These are phyloP conservation scores for Mortierella sp. DNA, from an alignment of 371 early-diverging fungal genomes.

Conservation along the genomic window DNA sequence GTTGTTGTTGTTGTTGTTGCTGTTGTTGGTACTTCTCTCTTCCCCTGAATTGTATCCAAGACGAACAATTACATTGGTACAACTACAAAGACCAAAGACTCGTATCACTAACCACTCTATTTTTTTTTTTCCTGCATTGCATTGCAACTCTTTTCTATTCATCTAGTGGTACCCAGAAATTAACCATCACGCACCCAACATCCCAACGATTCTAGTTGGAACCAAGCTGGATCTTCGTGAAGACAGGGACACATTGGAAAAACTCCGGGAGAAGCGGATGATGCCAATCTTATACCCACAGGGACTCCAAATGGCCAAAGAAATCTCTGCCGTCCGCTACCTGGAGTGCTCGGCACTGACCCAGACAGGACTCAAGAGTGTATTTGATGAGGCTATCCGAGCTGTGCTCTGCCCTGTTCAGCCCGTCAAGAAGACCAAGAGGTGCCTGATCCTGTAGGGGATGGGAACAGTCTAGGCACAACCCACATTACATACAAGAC, in stretches of 20 bases:
- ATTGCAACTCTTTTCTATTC: not conserved
- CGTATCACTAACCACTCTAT: not conserved
- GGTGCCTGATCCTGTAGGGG: conserved; percentile 75
- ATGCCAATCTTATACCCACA: conserved; percentile 91
- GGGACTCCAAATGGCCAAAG: conserved; percentile 91
- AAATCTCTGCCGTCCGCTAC: conserved; percentile 92
- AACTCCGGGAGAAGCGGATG: conserved; percentile 88
- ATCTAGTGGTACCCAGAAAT: conserved; percentile 95
- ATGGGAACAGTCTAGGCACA: no score
- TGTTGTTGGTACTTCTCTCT: no score
- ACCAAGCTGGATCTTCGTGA: conserved; percentile 98
- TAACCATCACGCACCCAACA: conserved; percentile 93
- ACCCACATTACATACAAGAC: no score
- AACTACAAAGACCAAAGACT: no score
- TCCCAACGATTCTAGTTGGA: conserved; percentile 97
- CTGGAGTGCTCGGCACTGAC: conserved; percentile 98
- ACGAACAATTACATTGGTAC: no score
- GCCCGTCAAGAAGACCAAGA: conserved; percentile 70
- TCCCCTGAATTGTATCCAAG: no score
- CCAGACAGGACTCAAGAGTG: conserved; percentile 97
- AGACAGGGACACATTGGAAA: conserved; percentile 88
- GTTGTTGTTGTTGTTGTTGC: not conserved
- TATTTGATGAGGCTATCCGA: conserved; percentile 98
- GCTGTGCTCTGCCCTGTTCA: conserved; percentile 86
- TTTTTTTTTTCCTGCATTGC: not conserved